Evolutionary conservation across 1,284 basidiomycete genomes (phyloP).

Genomic region (Cutaneotrichosporon sp.): DNA sequence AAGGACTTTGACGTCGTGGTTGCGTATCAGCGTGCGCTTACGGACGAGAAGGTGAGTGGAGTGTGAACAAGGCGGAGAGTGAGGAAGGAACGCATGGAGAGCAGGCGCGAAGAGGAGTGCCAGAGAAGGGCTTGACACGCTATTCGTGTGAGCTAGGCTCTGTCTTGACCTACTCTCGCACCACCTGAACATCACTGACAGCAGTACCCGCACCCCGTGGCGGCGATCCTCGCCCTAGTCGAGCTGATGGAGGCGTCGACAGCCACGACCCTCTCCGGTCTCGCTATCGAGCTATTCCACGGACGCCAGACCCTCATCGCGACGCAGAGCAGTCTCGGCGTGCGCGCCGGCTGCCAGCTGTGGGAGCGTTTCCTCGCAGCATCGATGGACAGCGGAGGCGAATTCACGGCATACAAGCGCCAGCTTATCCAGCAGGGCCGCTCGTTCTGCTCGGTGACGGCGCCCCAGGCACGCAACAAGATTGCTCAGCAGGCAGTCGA

Average conservation of each 20-base stretch:
- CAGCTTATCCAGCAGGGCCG: conserved; percentile 49
- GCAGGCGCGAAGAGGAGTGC: too few relatives aligned
- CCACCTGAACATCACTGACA: conserved; percentile 4
- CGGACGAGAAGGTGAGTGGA: conserved; percentile 47
- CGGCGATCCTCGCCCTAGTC: conserved; percentile 53
- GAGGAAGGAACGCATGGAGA: background rate
- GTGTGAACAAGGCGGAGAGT: background rate
- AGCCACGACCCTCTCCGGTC: conserved; percentile 51
- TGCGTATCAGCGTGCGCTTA: conserved; percentile 45
- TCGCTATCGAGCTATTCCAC: conserved; percentile 44
- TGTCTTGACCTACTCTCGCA: background rate
- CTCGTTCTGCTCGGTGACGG: conserved; percentile 54
- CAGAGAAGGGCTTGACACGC: background rate
- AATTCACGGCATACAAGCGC: conserved; percentile 47
- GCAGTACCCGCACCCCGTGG: conserved; percentile 51
- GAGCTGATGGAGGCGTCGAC: conserved; percentile 51
- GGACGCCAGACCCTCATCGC: conserved; percentile 44
- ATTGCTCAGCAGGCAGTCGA: conserved; percentile 86
- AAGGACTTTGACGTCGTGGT: conserved; percentile 47
- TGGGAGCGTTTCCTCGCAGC: conserved; percentile 51
- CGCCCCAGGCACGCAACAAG: conserved; percentile 81
- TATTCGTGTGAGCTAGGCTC: conserved; percentile 1
- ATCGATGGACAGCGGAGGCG: conserved; percentile 32
- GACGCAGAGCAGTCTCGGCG: conserved; percentile 48
- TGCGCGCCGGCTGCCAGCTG: conserved; percentile 52